These are phyloP conservation scores for Tieghemiomyces parasiticus DNA, from an alignment of 192 early-diverging fungal species.

Conservation along the genomic window DNA sequence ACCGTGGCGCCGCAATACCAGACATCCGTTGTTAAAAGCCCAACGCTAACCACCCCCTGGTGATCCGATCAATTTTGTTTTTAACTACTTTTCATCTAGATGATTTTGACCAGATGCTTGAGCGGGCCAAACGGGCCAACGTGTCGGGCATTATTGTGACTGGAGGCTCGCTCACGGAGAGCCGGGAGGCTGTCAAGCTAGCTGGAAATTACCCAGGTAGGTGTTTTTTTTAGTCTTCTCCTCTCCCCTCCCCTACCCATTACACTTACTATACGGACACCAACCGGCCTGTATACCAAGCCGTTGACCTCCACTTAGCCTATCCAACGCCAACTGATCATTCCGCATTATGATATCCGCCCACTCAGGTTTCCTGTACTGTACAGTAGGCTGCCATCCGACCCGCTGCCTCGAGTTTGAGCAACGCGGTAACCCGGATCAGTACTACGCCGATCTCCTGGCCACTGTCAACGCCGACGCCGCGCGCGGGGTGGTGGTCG, in stretches of 20 bases:
- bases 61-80: background rate
- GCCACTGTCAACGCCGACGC: slow-evolving; percentile 20
- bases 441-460: slow-evolving; percentile 40
- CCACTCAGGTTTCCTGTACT: slow-evolving; percentile 23
- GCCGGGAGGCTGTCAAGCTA: slow-evolving; percentile 40
- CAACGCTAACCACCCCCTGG: background rate
- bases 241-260: background rate
- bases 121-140: slow-evolving; percentile 44
- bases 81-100: slow-evolving; percentile 20
- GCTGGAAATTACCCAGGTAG: slow-evolving; percentile 33
- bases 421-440: slow-evolving; percentile 32
- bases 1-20: background rate
- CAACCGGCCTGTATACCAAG: slow-evolving; percentile 1
- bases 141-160: slow-evolving; percentile 76
- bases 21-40: background rate
- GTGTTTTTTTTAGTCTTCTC: background rate
- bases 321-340: background rate
- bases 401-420: slow-evolving; percentile 65
- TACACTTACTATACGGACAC: background rate
- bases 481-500: slow-evolving; percentile 49
- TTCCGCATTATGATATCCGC: background rate
- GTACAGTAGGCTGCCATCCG: slow-evolving; percentile 76
- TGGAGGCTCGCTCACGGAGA: slow-evolving; percentile 45
- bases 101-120: slow-evolving; percentile 45
- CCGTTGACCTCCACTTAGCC: background rate